These are phyloP conservation scores for Albizia julibrissin DNA, from an alignment of 306 rosid genomes.

Conservation along the genomic window DNA sequence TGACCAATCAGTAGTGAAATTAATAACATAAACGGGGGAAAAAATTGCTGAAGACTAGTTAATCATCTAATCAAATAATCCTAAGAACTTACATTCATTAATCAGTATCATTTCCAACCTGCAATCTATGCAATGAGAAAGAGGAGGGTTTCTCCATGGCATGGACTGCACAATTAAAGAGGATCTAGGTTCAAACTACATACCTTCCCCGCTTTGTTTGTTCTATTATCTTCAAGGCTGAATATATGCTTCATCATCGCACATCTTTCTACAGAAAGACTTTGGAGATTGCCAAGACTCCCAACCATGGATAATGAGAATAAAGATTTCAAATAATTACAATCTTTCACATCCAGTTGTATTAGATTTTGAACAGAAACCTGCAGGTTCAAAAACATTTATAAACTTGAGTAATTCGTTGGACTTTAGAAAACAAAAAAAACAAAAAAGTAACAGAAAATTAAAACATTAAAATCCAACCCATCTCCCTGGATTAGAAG, in stretches of 20 bases:
- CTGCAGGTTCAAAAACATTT: not conserved
- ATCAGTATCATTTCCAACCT: not conserved
- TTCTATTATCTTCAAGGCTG: not conserved
- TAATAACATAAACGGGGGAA: not conserved
- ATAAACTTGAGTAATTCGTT: not conserved
- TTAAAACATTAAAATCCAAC: not conserved
- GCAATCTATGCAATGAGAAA: not conserved
- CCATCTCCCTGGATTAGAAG: not conserved
- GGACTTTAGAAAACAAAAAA: no score
- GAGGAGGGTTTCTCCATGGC: not conserved
- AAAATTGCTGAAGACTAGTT: not conserved
- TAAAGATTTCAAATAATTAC: slow-evolving; percentile 2
- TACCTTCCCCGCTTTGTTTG: slow-evolving; percentile 10
- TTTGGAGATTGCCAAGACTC: slow-evolving; percentile 36
- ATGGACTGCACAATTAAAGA: not conserved
- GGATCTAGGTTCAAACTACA: not conserved
- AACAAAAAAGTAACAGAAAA: not conserved
- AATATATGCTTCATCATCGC: slow-evolving; percentile 33
- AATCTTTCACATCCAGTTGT: slow-evolving; percentile 28
- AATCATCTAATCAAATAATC: not conserved
- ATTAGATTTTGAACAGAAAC: slow-evolving; percentile 19
- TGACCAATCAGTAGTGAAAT: not conserved
- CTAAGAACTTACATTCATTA: not conserved
- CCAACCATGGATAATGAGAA: slow-evolving; percentile 31
- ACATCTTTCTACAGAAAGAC: slow-evolving; percentile 38